Conservation (phyloP, 495 filamentous ascomycete genomes). For the Hypomontagnella monticulosa region DNA sequence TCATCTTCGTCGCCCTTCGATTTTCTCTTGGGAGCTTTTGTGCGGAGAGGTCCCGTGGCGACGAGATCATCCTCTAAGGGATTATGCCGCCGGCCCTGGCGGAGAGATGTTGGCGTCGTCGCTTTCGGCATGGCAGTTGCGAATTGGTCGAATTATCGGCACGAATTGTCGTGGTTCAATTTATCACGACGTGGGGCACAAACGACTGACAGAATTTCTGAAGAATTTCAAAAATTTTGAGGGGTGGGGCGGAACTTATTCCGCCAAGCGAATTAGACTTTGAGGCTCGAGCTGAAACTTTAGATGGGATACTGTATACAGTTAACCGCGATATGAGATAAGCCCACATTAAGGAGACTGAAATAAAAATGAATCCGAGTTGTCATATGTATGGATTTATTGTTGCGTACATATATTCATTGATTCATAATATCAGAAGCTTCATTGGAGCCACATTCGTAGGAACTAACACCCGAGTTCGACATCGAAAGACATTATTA, state of each 20-base stretch:
- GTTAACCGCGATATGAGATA: too few relatives aligned
- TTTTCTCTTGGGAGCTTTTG: slow-evolving; percentile 62
- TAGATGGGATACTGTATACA: background rate
- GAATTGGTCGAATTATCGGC: slow-evolving; percentile 1
- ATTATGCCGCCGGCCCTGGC: slow-evolving; percentile 65
- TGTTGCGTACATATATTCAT: too few relatives aligned
- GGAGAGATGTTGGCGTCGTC: slow-evolving; percentile 52
- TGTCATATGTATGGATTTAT: too few relatives aligned
- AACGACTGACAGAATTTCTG: slow-evolving; percentile 24
- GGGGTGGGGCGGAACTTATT: slow-evolving; percentile 35
- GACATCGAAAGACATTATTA: too few relatives aligned
- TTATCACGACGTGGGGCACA: slow-evolving; percentile 36
- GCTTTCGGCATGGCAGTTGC: slow-evolving; percentile 60
- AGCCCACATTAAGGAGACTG: too few relatives aligned
- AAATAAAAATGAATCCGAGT: too few relatives aligned
- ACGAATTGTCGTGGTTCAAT: slow-evolving; percentile 5
- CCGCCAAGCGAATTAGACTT: slow-evolving; percentile 28
- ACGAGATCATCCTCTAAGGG: slow-evolving; percentile 77
- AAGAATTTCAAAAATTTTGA: slow-evolving; percentile 43
- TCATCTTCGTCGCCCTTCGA: slow-evolving; percentile 66
- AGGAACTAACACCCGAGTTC: too few relatives aligned
- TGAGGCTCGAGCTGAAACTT: slow-evolving; percentile 20
- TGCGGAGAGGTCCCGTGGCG: slow-evolving; percentile 69
- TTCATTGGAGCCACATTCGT: too few relatives aligned
- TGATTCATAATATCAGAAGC: too few relatives aligned